These are phyloP conservation scores for Podospora australis DNA, from an alignment of 495 filamentous ascomycete genomes.

Conservation along the genomic window DNA sequence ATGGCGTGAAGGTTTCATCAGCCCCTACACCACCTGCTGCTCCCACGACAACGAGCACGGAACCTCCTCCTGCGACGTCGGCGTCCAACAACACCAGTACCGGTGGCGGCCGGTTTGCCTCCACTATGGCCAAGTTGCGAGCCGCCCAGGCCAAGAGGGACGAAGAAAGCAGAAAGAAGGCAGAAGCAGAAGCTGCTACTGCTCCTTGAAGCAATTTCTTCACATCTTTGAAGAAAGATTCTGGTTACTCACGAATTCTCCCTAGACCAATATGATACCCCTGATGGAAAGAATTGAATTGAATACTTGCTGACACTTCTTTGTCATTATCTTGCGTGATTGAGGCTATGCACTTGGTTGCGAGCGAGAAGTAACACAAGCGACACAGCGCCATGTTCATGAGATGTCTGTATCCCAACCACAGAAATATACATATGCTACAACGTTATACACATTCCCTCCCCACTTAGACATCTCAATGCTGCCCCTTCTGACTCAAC, in stretches of 20 bases:
- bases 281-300: no score
- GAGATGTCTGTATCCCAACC: no score
- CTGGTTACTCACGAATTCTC: no score
- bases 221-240: no score
- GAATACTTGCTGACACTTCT: no score
- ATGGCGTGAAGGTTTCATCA: constrained; percentile 10
- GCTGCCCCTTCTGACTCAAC: constrained; percentile 5
- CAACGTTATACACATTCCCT: not conserved
- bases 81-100: not conserved
- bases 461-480: not conserved
- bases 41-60: not conserved
- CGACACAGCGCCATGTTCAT: no score
- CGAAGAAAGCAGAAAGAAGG: constrained; percentile 18
- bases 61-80: no score
- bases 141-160: constrained; percentile 36
- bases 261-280: no score
- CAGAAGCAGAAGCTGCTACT: constrained; percentile 5
- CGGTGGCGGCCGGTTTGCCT: constrained; percentile 22
- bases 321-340: no score
- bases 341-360: no score
- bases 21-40: constrained; percentile 4
- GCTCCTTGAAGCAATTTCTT: no score
- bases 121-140: constrained; percentile 34
- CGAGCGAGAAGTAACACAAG: no score
- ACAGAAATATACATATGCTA: not conserved